phyloP scores from a whole-genome alignment of 1,284 basidiomycete genomes.

The Boletus mariae region DNA sequence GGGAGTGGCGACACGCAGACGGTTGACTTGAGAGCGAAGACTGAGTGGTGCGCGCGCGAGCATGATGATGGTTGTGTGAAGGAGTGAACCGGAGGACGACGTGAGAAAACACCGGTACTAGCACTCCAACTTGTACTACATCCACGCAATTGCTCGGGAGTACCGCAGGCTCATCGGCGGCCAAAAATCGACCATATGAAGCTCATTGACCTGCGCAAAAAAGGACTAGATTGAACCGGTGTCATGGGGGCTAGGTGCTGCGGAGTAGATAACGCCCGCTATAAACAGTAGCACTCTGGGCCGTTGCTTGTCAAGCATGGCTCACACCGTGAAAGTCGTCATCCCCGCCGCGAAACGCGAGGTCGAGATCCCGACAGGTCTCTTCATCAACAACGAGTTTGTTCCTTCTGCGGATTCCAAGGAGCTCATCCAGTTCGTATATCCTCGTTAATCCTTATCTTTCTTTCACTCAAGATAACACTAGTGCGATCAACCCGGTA shows the following conservation, averaged over 20 bases:
- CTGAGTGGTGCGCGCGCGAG: constrained; percentile 40
- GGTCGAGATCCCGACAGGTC: constrained; percentile 70
- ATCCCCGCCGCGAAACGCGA: constrained; percentile 45
- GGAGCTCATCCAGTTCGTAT: constrained; percentile 53
- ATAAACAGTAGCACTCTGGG: constrained; percentile 9
- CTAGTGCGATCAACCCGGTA: constrained; percentile 66
- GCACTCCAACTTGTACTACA: background rate
- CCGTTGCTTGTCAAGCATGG: constrained; percentile 35
- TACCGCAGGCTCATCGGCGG: background rate
- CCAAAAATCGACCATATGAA: background rate
- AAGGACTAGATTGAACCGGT: background rate
- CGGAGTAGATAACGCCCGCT: background rate
- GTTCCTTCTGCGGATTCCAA: constrained; percentile 63
- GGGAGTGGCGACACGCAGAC: constrained; percentile 31
- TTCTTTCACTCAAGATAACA: constrained; percentile 10
- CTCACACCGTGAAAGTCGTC: constrained; percentile 35
- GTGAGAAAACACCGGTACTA: constrained; percentile 20
- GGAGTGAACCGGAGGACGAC: constrained; percentile 17
- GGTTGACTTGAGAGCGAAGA: constrained; percentile 38
- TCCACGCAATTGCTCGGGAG: background rate
- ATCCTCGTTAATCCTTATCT: constrained; percentile 6
- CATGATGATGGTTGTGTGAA: constrained; percentile 17
- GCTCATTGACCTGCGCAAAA: background rate
- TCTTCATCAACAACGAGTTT: constrained; percentile 91
- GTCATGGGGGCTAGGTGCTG: background rate